A percentile compares a stretch with the other conserved stretches of the same genome.
phyloP scores from a whole-genome alignment of 2,329 filamentous ascomycete species.

The Boeremia lycopersici region DNA sequence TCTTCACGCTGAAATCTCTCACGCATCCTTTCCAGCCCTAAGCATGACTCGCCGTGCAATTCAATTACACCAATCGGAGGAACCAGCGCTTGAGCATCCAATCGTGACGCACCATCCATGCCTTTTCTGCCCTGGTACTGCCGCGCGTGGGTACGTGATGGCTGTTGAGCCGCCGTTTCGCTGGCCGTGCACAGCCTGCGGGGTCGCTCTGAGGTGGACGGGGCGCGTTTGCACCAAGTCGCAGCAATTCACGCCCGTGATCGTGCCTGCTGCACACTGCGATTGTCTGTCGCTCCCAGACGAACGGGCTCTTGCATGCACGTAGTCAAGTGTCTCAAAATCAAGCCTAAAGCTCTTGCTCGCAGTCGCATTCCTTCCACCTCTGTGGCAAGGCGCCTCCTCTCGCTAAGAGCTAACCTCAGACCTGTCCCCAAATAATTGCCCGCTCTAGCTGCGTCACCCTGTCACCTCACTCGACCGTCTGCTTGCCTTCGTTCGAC shows the following conservation, averaged over 20 bases:
- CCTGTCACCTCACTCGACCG: conserved; percentile 30
- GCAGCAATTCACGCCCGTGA: conserved; percentile 6
- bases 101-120: conserved; percentile 5
- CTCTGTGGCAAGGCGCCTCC: conserved; percentile 33
- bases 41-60: conserved; percentile 9
- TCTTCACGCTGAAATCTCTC: background rate
- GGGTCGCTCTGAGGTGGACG: conserved; percentile 22
- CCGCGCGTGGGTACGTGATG: conserved; percentile 9
- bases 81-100: conserved; percentile 7
- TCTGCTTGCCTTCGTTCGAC: conserved; percentile 23
- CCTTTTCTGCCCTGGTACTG: conserved; percentile 14
- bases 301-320: background rate
- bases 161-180: conserved; percentile 19
- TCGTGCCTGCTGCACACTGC: conserved; percentile 16
- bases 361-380: conserved; percentile 26
- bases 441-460: conserved; percentile 22
- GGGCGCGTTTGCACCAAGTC: conserved; percentile 21
- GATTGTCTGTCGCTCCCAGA: conserved; percentile 16
- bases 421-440: conserved; percentile 34
- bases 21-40: background rate
- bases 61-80: conserved; percentile 13
- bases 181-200: conserved; percentile 26
- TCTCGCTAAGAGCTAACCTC: conserved; percentile 42
- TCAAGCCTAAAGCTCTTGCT: conserved; percentile 2
- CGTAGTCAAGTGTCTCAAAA: background rate